phyloP scores from a whole-genome alignment of 2,329 filamentous ascomycete species.

The Pseudogymnoascus sp. region DNA sequence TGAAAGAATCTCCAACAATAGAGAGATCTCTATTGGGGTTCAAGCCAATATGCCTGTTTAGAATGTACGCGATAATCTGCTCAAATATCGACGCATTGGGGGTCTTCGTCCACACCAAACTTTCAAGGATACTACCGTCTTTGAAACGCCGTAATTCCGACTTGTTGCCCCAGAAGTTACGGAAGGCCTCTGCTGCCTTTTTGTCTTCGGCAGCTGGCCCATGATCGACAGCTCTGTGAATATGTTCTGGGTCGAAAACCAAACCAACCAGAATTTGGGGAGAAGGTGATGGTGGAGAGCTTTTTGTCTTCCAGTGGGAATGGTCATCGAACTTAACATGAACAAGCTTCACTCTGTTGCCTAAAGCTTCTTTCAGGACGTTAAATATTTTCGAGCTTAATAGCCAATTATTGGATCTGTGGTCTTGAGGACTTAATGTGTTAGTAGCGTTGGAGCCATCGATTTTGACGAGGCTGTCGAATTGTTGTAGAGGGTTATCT shows the following conservation, averaged over 20 bases:
- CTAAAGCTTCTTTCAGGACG: slow-evolving; percentile 63
- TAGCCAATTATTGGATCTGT: slow-evolving; percentile 19
- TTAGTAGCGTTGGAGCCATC: slow-evolving; percentile 7
- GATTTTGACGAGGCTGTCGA: slow-evolving; percentile 41
- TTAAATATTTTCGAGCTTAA: slow-evolving; percentile 54
- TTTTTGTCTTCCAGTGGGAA: slow-evolving; percentile 42
- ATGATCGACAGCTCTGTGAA: slow-evolving; percentile 72
- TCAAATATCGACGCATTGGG: slow-evolving; percentile 59
- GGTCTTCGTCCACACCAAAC: slow-evolving; percentile 71
- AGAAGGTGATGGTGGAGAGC: slow-evolving; percentile 28
- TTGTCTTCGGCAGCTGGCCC: slow-evolving; percentile 83
- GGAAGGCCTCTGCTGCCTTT: slow-evolving; percentile 72
- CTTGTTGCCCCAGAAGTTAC: slow-evolving; percentile 90
- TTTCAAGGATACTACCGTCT: slow-evolving; percentile 89
- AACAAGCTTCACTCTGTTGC: slow-evolving; percentile 65
- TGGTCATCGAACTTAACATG: slow-evolving; percentile 42
- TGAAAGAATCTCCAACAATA: slow-evolving; percentile 41
- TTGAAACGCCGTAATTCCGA: slow-evolving; percentile 90
- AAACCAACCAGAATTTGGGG: slow-evolving; percentile 55
- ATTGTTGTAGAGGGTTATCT: slow-evolving; percentile 48
- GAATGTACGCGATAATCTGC: slow-evolving; percentile 69
- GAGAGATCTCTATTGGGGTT: slow-evolving; percentile 34
- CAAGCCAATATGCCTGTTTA: slow-evolving; percentile 62
- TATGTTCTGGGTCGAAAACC: slow-evolving; percentile 64
- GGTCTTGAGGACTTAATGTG: slow-evolving; percentile 18